A percentile compares a stretch with the other conserved stretches of the same genome.
Evolutionary conservation across 1,284 basidiomycete species (phyloP).

Genomic region (Somion occarium): DNA sequence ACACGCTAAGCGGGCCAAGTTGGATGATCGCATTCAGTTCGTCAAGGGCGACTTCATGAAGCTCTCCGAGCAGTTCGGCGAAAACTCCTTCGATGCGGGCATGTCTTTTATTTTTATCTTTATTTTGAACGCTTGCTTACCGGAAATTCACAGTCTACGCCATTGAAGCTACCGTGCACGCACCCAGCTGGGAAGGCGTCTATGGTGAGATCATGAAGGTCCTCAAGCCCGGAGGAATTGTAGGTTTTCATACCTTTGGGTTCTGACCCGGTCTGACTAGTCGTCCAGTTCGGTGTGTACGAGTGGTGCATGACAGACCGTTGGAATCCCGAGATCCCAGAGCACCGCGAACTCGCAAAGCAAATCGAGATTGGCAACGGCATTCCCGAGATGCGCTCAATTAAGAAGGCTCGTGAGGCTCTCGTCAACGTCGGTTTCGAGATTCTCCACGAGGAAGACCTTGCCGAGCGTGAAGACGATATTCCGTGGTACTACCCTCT

Average conservation of each 20-base stretch:
- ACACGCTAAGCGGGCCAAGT: slow-evolving; percentile 79
- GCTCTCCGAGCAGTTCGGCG: slow-evolving; percentile 87
- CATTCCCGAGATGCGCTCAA: slow-evolving; percentile 94
- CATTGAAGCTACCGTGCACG: slow-evolving; percentile 97
- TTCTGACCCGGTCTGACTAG: slow-evolving; percentile 6
- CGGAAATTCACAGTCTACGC: too few species aligned
- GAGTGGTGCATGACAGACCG: slow-evolving; percentile 99
- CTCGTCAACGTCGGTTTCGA: slow-evolving; percentile 85
- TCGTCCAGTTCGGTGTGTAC: slow-evolving; percentile 92
- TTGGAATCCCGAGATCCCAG: slow-evolving; percentile 85
- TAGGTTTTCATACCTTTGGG: slow-evolving; percentile 39
- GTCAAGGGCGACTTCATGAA: slow-evolving; percentile 98
- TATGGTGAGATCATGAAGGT: slow-evolving; percentile 94
- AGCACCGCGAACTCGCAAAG: slow-evolving; percentile 92
- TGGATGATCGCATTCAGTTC: slow-evolving; percentile 77
- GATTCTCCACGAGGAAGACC: slow-evolving; percentile 90
- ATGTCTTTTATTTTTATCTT: too few species aligned
- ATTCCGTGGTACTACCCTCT: slow-evolving; percentile 93
- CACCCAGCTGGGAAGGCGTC: slow-evolving; percentile 93
- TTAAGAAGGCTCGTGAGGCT: slow-evolving; percentile 72
- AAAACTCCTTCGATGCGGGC: slow-evolving; percentile 91
- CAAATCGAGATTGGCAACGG: slow-evolving; percentile 92
- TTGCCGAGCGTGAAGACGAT: slow-evolving; percentile 80
- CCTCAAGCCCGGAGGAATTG: slow-evolving; percentile 94
- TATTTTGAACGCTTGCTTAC: too few species aligned